Conservation (phyloP, 129 eudicot species). For the carrot (Daucus carota) region DH1_v3.0 NC_030386.2:23230501-23231000, state of each 20-base stretch:
- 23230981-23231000: slow-evolving; percentile 78
- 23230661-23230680: slow-evolving; percentile 82
- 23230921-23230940: slow-evolving; percentile 62
- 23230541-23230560: neutral
- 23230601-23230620: slow-evolving; percentile 83
- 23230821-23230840: slow-evolving; percentile 29
- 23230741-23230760: slow-evolving; percentile 90
- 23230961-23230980: slow-evolving; percentile 47
- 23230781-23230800: slow-evolving; percentile 83
- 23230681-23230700: slow-evolving; percentile 80
- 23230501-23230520: neutral
- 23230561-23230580: slow-evolving; percentile 54
- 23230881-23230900: slow-evolving; percentile 63
- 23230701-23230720: slow-evolving; percentile 90
- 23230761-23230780: slow-evolving; percentile 68
- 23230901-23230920: slow-evolving; percentile 61
- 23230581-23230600: slow-evolving; percentile 88
- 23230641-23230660: slow-evolving; percentile 85
- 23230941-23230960: slow-evolving; percentile 35
- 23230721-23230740: slow-evolving; percentile 94
- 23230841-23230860: slow-evolving; percentile 56
- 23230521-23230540: neutral
- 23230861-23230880: slow-evolving; percentile 28
- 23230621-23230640: slow-evolving; percentile 84
- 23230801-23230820: slow-evolving; percentile 30